Base-by-base conservation (phyloP, 768 basidiomycete species). In the Hypholoma fasciculare region DNA sequence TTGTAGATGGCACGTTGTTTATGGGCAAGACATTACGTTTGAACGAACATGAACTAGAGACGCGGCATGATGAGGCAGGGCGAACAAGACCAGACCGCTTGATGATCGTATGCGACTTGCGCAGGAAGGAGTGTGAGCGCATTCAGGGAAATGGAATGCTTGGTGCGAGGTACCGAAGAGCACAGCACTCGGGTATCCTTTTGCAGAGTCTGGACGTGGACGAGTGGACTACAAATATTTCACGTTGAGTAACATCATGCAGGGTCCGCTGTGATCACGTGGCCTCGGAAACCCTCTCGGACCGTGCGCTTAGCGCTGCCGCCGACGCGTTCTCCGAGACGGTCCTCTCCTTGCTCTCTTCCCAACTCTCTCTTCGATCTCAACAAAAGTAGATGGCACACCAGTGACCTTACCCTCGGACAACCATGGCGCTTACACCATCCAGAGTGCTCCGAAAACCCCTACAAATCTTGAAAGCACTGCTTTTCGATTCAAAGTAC, bases 401-500 rank as follows among this genome's bases (percentile, higher is more conserved):
- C 43, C 2, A 23, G 23, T 23, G 5, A 17, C 20, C 30, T 49
- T 4, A 13, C 8, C 13, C 6, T 12, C 27, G 8, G 14, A 27
- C 16, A 49, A 52, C 30, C 20, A 54, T 54, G 54, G 9, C 44
- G n/a, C 5, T 58, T 54, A 49, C 63, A 23, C 48, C 57, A 12
- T 17, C 54, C 11, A 47, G 48, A 37, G 56, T 59, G 57, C 44
- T 62, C 49, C 57, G 62, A 26, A 60, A 60, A 50, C 53, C 67
- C 50, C 47, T 73, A 34, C 60, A 61, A 43, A 43, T 71, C 54
- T 16, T 70, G 49, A 60, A 63, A 20, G 55, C 67, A 27, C 71
- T 89, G 12, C 73, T 89, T 54, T 77, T 78, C 36, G 75, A 90
- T 65, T 76, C 79, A 36, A 69, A 65, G 20, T 85, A 87, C 66